Conservation (phyloP, 208 protist species). For the Endotrypanum monterogeii region DNA sequence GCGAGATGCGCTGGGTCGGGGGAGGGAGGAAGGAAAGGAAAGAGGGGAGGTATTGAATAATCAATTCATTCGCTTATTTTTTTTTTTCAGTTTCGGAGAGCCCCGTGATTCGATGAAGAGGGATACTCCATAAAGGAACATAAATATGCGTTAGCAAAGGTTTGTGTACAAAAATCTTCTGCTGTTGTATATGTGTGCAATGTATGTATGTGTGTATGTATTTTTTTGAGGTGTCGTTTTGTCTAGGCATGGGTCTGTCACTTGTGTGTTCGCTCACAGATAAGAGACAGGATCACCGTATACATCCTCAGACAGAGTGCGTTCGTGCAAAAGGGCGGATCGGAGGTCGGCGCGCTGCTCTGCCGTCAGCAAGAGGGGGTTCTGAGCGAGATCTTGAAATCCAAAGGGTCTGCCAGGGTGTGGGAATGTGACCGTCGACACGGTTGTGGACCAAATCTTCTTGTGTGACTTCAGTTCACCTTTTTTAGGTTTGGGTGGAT, state of each 20-base stretch:
- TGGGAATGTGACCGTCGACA: constrained; percentile 14
- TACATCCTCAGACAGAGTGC: constrained; percentile 22
- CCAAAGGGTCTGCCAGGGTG: constrained; percentile 19
- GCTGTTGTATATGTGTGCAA: background rate
- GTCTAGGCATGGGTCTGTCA: too few species aligned
- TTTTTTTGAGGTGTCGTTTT: background rate
- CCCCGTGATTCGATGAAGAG: too few species aligned
- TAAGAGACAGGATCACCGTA: constrained; percentile 18
- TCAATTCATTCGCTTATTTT: too few species aligned
- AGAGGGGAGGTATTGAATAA: too few species aligned
- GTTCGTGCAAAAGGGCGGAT: constrained; percentile 15
- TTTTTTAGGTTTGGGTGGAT: background rate
- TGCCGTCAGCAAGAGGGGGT: constrained; percentile 15
- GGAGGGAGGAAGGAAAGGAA: too few species aligned
- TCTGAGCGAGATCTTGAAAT: constrained; percentile 17
- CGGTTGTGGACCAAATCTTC: background rate
- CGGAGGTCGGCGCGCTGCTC: constrained; percentile 16
- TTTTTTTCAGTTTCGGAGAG: too few species aligned
- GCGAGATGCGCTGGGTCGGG: too few species aligned
- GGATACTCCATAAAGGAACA: too few species aligned
- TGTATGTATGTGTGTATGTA: background rate
- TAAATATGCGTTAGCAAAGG: too few species aligned
- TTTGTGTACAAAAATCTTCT: too few species aligned
- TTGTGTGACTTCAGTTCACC: background rate
- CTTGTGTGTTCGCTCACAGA: background rate